A percentile compares a stretch with the other conserved stretches of the same genome.
phyloP scores from a whole-genome alignment of 108 stramenopile species.

The Cyclotella sp. region DNA sequence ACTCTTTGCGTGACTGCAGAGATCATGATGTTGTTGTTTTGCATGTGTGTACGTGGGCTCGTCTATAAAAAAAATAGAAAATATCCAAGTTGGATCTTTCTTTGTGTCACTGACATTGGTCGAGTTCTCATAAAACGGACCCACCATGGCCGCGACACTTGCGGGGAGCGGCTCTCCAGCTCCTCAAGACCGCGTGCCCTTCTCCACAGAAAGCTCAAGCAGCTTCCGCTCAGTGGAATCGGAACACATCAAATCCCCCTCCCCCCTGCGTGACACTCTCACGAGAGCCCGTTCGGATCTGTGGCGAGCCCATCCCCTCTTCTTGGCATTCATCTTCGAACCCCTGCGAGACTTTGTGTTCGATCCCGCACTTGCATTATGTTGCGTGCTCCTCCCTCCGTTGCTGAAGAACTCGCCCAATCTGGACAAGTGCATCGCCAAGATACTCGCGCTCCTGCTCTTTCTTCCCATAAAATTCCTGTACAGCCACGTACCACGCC shows the following conservation, averaged over 20 bases:
- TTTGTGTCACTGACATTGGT: no score
- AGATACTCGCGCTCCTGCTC: background rate
- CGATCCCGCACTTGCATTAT: constrained; percentile 18
- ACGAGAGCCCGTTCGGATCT: constrained; percentile 14
- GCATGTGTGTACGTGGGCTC: no score
- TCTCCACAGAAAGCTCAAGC: background rate
- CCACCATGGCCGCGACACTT: no score
- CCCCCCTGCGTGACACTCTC: constrained; percentile 16
- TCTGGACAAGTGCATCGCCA: constrained; percentile 4
- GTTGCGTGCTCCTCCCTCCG: constrained; percentile 19
- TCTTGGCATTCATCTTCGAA: constrained; percentile 4
- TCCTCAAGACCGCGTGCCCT: no score
- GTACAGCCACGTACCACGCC: background rate
- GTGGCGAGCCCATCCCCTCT: constrained; percentile 16
- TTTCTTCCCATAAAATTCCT: background rate
- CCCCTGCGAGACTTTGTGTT: constrained; percentile 23
- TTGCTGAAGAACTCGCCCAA: constrained; percentile 1
- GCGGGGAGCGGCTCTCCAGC: no score
- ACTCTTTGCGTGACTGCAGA: no score
- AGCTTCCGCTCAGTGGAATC: constrained; percentile 18
- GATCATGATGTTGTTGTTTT: no score
- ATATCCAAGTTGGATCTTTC: no score
- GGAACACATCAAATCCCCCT: constrained; percentile 13
- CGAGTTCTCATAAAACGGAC: no score
- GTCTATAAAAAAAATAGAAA: no score